phyloP scores from a whole-genome alignment of 495 filamentous ascomycete species.

The Beverwykella pulmonaria region DNA sequence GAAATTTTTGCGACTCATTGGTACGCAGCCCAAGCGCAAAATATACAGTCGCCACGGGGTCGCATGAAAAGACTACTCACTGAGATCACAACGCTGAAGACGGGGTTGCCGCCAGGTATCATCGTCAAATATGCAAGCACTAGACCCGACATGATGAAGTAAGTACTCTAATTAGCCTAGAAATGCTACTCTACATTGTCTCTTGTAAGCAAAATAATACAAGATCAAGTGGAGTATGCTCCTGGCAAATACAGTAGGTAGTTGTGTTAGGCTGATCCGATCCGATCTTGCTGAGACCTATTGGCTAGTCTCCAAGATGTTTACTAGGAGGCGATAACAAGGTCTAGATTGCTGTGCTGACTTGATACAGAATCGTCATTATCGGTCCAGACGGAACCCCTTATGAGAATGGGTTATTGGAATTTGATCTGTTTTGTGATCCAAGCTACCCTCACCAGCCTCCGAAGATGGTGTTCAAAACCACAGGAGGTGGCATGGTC shows the following conservation, averaged over 20 bases:
- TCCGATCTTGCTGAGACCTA: too few relatives aligned
- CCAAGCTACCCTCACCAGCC: conserved; percentile 53
- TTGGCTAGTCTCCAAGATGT: too few relatives aligned
- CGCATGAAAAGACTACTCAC: conserved; percentile 58
- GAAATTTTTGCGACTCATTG: conserved; percentile 4
- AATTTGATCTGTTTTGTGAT: conserved; percentile 59
- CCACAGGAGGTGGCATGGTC: conserved; percentile 51
- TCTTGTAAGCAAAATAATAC: too few relatives aligned
- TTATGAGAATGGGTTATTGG: conserved; percentile 65
- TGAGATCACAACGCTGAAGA: conserved; percentile 55
- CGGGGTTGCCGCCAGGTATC: conserved; percentile 60
- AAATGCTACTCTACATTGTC: too few relatives aligned
- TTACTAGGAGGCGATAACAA: not conserved
- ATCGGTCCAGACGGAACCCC: conserved; percentile 60
- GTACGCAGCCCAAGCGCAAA: not conserved
- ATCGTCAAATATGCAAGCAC: conserved; percentile 58
- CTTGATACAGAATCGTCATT: conserved; percentile 51
- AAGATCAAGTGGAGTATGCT: too few relatives aligned
- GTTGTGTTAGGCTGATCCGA: too few relatives aligned
- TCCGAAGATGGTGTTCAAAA: conserved; percentile 56
- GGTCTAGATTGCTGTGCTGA: not conserved
- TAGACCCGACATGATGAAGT: conserved; percentile 60
- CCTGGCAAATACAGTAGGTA: too few relatives aligned
- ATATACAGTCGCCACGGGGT: conserved; percentile 23
- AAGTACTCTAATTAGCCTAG: not conserved